phyloP scores from a whole-genome alignment of 768 basidiomycete genomes.

The Chalciporus pseudorubinellus region DNA sequence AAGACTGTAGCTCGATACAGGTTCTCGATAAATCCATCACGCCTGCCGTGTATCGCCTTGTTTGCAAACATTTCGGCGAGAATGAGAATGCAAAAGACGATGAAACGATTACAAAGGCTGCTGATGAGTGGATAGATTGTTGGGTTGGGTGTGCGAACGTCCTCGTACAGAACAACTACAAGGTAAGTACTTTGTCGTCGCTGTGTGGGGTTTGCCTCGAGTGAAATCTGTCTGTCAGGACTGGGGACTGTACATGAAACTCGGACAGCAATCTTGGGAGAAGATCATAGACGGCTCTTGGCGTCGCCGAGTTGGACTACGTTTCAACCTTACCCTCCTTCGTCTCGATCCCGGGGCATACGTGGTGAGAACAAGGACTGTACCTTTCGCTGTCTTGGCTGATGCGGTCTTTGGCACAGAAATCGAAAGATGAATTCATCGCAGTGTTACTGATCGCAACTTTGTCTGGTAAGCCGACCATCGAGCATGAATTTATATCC shows the following conservation, averaged over 20 bases:
- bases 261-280: slow-evolving; percentile 53
- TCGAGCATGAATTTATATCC: slow-evolving; percentile 59
- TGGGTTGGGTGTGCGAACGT: slow-evolving; percentile 74
- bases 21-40: slow-evolving; percentile 47
- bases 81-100: slow-evolving; percentile 18
- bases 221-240: slow-evolving; percentile 39
- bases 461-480: slow-evolving; percentile 43
- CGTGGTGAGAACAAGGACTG: slow-evolving; percentile 38
- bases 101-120: slow-evolving; percentile 32
- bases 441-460: slow-evolving; percentile 52
- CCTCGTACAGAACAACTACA: slow-evolving; percentile 48
- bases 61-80: slow-evolving; percentile 48
- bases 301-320: slow-evolving; percentile 58
- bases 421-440: slow-evolving; percentile 48
- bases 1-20: slow-evolving; percentile 28
- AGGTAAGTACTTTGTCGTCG: slow-evolving; percentile 31
- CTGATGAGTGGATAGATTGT: slow-evolving; percentile 61
- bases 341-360: slow-evolving; percentile 62
- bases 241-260: slow-evolving; percentile 58
- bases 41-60: slow-evolving; percentile 53
- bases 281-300: slow-evolving; percentile 50
- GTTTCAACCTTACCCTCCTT: slow-evolving; percentile 57
- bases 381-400: not conserved
- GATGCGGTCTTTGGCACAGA: slow-evolving; percentile 31
- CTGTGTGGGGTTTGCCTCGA: not conserved